Percentiles rank a stretch among this genome's conserved stretches.
phyloP scores from a whole-genome alignment of 2,329 filamentous ascomycete genomes.

The Xylaria sp. region DNA sequence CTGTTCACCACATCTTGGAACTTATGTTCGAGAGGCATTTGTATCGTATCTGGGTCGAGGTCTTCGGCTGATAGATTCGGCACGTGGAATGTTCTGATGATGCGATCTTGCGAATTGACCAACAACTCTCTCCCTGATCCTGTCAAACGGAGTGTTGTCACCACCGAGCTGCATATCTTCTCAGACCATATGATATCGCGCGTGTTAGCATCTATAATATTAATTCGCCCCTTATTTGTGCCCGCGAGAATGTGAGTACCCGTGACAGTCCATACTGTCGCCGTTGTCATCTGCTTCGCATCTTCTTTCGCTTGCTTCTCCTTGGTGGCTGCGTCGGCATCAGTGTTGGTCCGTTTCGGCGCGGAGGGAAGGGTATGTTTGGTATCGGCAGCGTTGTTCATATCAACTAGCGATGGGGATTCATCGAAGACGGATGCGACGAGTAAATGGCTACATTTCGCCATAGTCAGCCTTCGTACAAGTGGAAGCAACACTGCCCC shows the following conservation, averaged over 20 bases:
- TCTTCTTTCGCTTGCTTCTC: conserved; percentile 91
- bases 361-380: conserved; percentile 81
- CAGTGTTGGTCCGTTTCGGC: conserved; percentile 72
- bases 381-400: conserved; percentile 67
- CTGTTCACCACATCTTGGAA: conserved; percentile 97
- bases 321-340: conserved; percentile 68
- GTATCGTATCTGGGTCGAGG: conserved; percentile 81
- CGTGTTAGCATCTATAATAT: conserved; percentile 85
- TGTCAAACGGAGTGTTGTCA: conserved; percentile 85
- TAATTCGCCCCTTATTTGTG: conserved; percentile 94
- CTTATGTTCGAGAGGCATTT: conserved; percentile 92
- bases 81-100: conserved; percentile 89
- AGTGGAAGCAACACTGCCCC: not conserved
- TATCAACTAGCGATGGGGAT: conserved; percentile 84
- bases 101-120: conserved; percentile 90
- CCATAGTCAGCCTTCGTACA: conserved; percentile 23
- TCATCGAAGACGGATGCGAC: conserved; percentile 94
- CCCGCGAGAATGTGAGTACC: conserved; percentile 90
- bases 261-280: conserved; percentile 81
- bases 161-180: conserved; percentile 82
- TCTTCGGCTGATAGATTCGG: conserved; percentile 72
- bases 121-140: conserved; percentile 84
- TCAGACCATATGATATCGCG: conserved; percentile 86
- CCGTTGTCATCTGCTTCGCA: conserved; percentile 92
- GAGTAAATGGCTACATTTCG: conserved; percentile 69